Base-by-base conservation (phyloP, 179 eudicot genomes). In the Vitellaria paradoxa region DNA sequence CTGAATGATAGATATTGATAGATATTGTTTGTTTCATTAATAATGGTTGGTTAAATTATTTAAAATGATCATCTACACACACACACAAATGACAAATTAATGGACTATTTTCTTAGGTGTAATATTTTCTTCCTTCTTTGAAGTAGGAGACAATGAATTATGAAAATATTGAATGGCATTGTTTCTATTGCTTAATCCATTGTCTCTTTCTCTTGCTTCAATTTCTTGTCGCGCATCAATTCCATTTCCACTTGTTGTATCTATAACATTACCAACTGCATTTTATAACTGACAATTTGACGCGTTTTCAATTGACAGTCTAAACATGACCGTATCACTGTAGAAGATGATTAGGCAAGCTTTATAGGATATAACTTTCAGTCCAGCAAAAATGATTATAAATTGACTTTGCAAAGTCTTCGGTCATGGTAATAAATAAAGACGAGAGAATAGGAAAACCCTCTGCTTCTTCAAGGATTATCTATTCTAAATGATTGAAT, bases 261-360 rank as follows among this genome's bases (percentile, higher is more conserved):
- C 65, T 55, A 57, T 37, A 26, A 77, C 14, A 2, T 77, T 56
- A 37, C 55, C 56, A 57, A 53, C 78, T 68, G 15, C 52, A 20
- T 40, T 11, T 24, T 77, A 30, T 30, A 13, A 17, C 37, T 71
- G 30, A 13, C 37, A 30, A 56, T 15, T 49, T 71, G 14, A 70
- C 40, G 24, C 65, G 40, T 26, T 12, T 40, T 37, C 65, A n/a
- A n/a, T 24, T 10, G 56, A 24, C 15, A 15, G 52, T 37, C 55
- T 55, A 52, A 37, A 5, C 6, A 26, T 20, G 24, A 17, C 9
- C 26, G 6, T 67, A 23, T 47, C 26, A 11, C 2, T 69, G 59
- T 60, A 17, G 11, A 60, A 17, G 79, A 9, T 57, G 14, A 17
- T 47, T 23, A 17, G 20, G 53, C 24, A 59, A 49, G 60, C 18